These are phyloP conservation scores for Paraglomus brasilianum DNA, from an alignment of 192 early-diverging fungal species.

Conservation along the genomic window DNA sequence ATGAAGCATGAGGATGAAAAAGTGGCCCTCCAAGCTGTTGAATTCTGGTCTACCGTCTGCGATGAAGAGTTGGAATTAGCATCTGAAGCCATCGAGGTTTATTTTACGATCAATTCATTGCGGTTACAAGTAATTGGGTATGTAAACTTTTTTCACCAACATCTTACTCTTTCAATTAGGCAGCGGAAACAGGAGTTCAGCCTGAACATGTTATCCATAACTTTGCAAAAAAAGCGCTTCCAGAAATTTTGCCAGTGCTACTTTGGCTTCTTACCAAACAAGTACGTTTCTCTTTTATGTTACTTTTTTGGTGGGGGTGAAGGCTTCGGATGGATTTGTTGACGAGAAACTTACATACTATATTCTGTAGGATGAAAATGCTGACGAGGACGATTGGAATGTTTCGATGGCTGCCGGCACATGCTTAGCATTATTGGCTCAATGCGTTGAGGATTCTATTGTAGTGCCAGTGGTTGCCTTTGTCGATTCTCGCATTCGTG, in stretches of 20 bases:
- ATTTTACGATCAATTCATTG: constrained; percentile 18
- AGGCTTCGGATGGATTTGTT: too few relatives aligned
- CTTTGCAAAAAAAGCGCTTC: constrained; percentile 77
- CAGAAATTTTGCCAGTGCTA: constrained; percentile 84
- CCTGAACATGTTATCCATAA: constrained; percentile 56
- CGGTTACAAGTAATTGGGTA: constrained; percentile 1
- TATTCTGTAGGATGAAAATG: constrained; percentile 81
- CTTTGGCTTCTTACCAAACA: constrained; percentile 90
- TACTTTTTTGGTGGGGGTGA: background rate
- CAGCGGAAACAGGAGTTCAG: constrained; percentile 48
- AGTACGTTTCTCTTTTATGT: constrained; percentile 30
- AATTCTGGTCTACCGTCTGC: constrained; percentile 99
- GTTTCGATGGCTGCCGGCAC: constrained; percentile 97
- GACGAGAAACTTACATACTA: background rate
- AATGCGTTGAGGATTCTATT: constrained; percentile 76
- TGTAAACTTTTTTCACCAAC: too few relatives aligned
- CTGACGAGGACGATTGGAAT: constrained; percentile 99
- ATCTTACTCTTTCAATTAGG: constrained; percentile 31
- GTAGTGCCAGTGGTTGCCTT: constrained; percentile 86
- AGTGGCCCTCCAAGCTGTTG: constrained; percentile 95
- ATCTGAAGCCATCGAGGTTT: constrained; percentile 61
- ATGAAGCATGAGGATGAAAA: constrained; percentile 88
- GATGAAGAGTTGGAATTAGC: constrained; percentile 88
- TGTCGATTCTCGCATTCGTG: constrained; percentile 82
- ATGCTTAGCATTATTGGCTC: constrained; percentile 86